A percentile compares a stretch with the other conserved stretches of the same genome.
phyloP scores from a whole-genome alignment of 2,329 filamentous ascomycete genomes.

The Thielaviopsis ethacetica region DNA sequence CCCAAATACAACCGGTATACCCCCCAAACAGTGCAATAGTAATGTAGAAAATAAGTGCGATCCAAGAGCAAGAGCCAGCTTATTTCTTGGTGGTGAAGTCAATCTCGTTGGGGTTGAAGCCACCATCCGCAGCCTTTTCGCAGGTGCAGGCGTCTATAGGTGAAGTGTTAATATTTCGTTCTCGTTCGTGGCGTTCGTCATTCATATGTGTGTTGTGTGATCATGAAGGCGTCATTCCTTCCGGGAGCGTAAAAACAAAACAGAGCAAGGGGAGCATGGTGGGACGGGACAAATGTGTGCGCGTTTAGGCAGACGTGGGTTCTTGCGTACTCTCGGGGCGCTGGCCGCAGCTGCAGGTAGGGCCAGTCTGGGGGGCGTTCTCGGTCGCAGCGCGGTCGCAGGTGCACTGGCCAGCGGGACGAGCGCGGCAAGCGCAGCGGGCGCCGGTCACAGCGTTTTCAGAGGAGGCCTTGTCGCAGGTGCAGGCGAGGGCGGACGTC shows the following conservation, averaged over 20 bases:
- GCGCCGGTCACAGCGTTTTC: slow-evolving; percentile 63
- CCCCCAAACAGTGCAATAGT: neutral
- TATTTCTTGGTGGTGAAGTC: slow-evolving; percentile 67
- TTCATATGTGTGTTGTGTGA: too few species aligned
- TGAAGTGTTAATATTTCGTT: slow-evolving; percentile 5
- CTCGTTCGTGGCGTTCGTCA: too few species aligned
- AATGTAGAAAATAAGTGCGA: neutral
- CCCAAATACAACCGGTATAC: neutral
- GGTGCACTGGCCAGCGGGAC: slow-evolving; percentile 65
- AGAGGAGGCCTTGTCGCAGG: slow-evolving; percentile 54
- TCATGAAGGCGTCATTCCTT: too few species aligned
- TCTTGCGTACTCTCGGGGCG: slow-evolving; percentile 45
- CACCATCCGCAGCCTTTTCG: slow-evolving; percentile 50
- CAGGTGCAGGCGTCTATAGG: slow-evolving; percentile 58
- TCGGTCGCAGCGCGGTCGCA: slow-evolving; percentile 57
- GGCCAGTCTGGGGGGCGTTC: slow-evolving; percentile 44
- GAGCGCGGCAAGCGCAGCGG: slow-evolving; percentile 69
- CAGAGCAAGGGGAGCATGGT: neutral
- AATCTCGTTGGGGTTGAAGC: slow-evolving; percentile 54
- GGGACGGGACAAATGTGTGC: slow-evolving; percentile 11
- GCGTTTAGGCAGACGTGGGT: neutral
- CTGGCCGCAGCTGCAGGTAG: slow-evolving; percentile 61
- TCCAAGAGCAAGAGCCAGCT: neutral
- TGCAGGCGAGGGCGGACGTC: slow-evolving; percentile 72
- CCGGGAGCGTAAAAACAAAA: slow-evolving; percentile 10